A percentile compares a stretch with the other conserved stretches of the same genome.
Conservation (phyloP, 2,329 filamentous ascomycete genomes). For the Alternaria incomplexa region DNA sequence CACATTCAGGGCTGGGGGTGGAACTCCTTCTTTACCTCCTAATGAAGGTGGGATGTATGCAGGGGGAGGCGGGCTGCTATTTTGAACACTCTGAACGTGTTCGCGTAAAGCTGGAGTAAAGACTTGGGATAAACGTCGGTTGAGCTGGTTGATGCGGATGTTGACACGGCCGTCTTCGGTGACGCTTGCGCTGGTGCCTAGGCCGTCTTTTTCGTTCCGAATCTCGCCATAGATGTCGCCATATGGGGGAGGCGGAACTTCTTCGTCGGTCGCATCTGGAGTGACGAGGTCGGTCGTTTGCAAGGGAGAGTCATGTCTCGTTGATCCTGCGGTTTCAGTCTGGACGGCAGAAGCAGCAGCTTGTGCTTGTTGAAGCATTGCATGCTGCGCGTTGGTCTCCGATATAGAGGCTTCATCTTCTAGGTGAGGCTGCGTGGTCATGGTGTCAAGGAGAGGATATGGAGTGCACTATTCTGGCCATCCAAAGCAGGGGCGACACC, state of each 20-base stretch:
- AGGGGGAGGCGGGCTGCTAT: slow-evolving; percentile 8
- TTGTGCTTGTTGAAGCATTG: slow-evolving; percentile 39
- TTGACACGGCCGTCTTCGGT: slow-evolving; percentile 37
- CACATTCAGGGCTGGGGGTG: slow-evolving; percentile 53
- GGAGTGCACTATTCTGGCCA: background rate
- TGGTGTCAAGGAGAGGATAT: background rate
- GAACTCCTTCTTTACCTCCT: slow-evolving; percentile 6
- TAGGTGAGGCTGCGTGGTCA: background rate
- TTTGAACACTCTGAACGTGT: slow-evolving; percentile 19
- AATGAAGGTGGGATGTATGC: slow-evolving; percentile 1
- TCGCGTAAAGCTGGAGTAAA: slow-evolving; percentile 22
- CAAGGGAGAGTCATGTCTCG: slow-evolving; percentile 21
- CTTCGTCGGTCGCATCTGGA: slow-evolving; percentile 24
- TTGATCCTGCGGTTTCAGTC: slow-evolving; percentile 14
- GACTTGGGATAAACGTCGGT: slow-evolving; percentile 26
- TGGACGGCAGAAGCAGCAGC: slow-evolving; percentile 24
- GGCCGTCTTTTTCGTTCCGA: slow-evolving; percentile 35
- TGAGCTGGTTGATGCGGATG: slow-evolving; percentile 33
- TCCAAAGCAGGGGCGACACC: background rate
- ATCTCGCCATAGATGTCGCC: slow-evolving; percentile 43
- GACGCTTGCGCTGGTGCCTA: slow-evolving; percentile 55
- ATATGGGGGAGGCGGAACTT: slow-evolving; percentile 38
- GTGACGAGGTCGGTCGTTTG: slow-evolving; percentile 30
- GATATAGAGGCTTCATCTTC: slow-evolving; percentile 18
- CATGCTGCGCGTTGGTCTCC: slow-evolving; percentile 28